Conservation (phyloP, 2,329 filamentous ascomycete genomes). For the Periconia digitata region DNA sequence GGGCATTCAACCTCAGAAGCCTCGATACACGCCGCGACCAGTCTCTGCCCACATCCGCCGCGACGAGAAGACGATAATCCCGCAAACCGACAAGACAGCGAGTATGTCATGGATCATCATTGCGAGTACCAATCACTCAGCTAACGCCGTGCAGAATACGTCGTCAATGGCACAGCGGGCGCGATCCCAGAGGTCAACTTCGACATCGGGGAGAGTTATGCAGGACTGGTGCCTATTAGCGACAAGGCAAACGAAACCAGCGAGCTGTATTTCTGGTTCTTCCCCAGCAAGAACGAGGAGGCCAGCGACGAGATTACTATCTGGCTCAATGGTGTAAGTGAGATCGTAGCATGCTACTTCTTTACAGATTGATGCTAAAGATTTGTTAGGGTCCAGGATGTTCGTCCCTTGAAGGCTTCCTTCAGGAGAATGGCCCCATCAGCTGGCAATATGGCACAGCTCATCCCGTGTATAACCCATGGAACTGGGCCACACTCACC, state of each 20-base stretch:
- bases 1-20: conserved; percentile 23
- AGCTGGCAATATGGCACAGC: conserved; percentile 49
- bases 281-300: conserved; percentile 52
- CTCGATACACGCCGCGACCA: conserved; percentile 22
- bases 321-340: conserved; percentile 45
- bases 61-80: conserved; percentile 35
- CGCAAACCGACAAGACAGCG: conserved; percentile 46
- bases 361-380: conserved; percentile 20
- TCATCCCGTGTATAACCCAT: conserved; percentile 47
- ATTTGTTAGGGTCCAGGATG: conserved; percentile 45
- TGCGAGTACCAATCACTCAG: neutral
- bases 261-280: conserved; percentile 59
- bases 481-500: conserved; percentile 62
- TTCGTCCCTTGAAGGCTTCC: conserved; percentile 50
- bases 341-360: conserved; percentile 14
- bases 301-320: conserved; percentile 54
- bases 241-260: conserved; percentile 49
- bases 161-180: conserved; percentile 40
- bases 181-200: conserved; percentile 52
- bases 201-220: conserved; percentile 49
- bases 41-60: conserved; percentile 25
- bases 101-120: conserved; percentile 20
- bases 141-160: conserved; percentile 26
- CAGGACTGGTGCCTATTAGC: conserved; percentile 56
- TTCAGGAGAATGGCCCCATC: conserved; percentile 53